Percentiles rank a stretch among this genome's conserved stretches.
Conservation (phyloP, 306 rosid genomes). For the Rosa multiflora region DNA sequence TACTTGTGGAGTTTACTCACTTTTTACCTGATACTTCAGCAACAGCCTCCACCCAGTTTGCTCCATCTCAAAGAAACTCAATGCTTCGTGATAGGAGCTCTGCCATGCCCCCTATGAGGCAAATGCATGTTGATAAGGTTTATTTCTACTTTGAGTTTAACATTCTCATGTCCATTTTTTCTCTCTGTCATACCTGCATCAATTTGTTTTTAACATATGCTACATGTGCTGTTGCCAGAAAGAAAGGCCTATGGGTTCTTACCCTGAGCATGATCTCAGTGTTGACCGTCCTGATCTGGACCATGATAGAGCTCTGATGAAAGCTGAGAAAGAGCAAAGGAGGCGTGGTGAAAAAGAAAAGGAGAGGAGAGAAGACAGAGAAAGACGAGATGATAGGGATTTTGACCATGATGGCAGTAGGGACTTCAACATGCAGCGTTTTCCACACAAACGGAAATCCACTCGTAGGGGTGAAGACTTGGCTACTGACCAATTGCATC, state of each 20-base stretch:
- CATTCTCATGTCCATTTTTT: slow-evolving; percentile 1
- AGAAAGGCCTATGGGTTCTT: slow-evolving; percentile 63
- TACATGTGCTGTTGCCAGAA: slow-evolving; percentile 52
- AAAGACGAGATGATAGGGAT: slow-evolving; percentile 75
- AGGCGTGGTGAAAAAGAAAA: slow-evolving; percentile 83
- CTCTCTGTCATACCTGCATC: neutral
- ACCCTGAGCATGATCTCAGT: slow-evolving; percentile 76
- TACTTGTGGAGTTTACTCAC: slow-evolving; percentile 81
- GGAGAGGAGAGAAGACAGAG: slow-evolving; percentile 81
- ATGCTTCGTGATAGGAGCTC: slow-evolving; percentile 80
- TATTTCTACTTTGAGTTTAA: slow-evolving; percentile 7
- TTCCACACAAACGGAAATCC: slow-evolving; percentile 62
- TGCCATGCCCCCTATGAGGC: slow-evolving; percentile 70
- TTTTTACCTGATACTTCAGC: slow-evolving; percentile 82
- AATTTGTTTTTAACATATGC: slow-evolving; percentile 25
- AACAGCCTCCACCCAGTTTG: slow-evolving; percentile 55
- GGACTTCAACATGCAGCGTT: slow-evolving; percentile 58
- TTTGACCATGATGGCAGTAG: slow-evolving; percentile 72
- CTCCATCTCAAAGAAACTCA: slow-evolving; percentile 59
- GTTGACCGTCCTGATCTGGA: slow-evolving; percentile 88
- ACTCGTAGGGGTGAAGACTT: slow-evolving; percentile 67
- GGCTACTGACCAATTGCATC: slow-evolving; percentile 64
- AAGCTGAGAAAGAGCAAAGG: slow-evolving; percentile 76
- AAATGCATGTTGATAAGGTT: slow-evolving; percentile 78
- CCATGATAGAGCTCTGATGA: slow-evolving; percentile 63